Evolutionary conservation across 176 grass and related monocot species (phyloP).

Genomic region (Hordeum vulgare): DNA sequence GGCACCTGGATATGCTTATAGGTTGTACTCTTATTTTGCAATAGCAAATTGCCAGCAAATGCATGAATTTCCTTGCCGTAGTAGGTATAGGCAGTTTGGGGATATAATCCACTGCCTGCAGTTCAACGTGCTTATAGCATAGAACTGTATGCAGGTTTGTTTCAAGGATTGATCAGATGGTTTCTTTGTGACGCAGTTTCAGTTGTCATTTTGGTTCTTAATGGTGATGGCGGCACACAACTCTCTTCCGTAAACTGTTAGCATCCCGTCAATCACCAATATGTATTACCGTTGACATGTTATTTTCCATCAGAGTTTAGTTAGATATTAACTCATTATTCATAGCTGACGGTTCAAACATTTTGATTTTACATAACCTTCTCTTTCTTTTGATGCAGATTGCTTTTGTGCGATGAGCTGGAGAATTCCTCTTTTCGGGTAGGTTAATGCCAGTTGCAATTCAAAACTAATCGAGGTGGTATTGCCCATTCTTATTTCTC

Average conservation of each 20-base stretch:
- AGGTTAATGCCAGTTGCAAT: too few relatives aligned
- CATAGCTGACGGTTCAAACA: background rate
- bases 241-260: background rate
- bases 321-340: background rate
- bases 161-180: background rate
- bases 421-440: slow-evolving; percentile 85
- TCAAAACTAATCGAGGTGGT: too few relatives aligned
- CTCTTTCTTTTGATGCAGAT: slow-evolving; percentile 24
- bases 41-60: background rate
- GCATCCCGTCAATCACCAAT: background rate
- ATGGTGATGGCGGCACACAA: background rate
- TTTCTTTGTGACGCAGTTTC: background rate
- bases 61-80: background rate
- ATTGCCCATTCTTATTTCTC: background rate
- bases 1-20: background rate
- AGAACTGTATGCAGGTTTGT: background rate
- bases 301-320: background rate
- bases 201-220: background rate
- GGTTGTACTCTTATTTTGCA: background rate
- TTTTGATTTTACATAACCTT: background rate
- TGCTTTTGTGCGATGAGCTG: slow-evolving; percentile 52
- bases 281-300: background rate
- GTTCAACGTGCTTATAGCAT: background rate
- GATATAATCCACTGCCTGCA: background rate
- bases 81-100: background rate